Evolutionary conservation across 2,329 filamentous ascomycete genomes (phyloP), one percentile per base, ranked within the genome.

Genomic region (Aureobasidium leucospermi): DNA sequence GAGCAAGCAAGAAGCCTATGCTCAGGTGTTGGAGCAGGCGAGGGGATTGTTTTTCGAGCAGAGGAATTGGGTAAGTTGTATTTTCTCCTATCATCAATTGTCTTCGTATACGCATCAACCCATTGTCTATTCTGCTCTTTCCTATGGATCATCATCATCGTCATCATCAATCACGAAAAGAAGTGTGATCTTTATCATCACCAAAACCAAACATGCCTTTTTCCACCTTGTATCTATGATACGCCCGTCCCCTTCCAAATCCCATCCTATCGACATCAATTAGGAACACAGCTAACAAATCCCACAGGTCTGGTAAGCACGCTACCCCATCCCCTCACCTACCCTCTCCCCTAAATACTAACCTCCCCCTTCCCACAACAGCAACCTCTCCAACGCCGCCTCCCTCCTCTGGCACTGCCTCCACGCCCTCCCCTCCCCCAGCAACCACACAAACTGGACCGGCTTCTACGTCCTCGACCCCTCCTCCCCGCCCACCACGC

Each of bases 391-490:
- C 64, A 94, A 93, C 70, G 76, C 85, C 4, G 85, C 89, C 7
- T 85, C 88, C 3, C 79, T 93, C 31, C 78, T 93, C 63, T 93
- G 88, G 86, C 87, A 94, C 68, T 87, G 86, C 3, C 88, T 87
- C 69, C 86, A 89, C 70, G 89, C 88, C 8, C 78, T 93, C 13
- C 81, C 84, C 1, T 72, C 77, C 0, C 87, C 89, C 1, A 86
- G 83, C 55, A 81, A 75, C 41, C 74, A 82, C 15, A 87, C 90
- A 23, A 93, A 94, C 73, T 94, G 89, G 89, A 85, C 87, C 47
- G 88, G 89, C 28, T 93, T 91, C 76, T 91, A 91, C 75, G 83
- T 86, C 13, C 73, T 86, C 45, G 84, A 90, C 69, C 75, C 78
- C 5, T 60, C 62, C 8, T 28, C 34, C 6, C 15, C 49, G 11